Evolutionary conservation across 768 basidiomycete species (phyloP), one percentile per base, ranked within the genome.

Genomic region (Bullera alba): DNA sequence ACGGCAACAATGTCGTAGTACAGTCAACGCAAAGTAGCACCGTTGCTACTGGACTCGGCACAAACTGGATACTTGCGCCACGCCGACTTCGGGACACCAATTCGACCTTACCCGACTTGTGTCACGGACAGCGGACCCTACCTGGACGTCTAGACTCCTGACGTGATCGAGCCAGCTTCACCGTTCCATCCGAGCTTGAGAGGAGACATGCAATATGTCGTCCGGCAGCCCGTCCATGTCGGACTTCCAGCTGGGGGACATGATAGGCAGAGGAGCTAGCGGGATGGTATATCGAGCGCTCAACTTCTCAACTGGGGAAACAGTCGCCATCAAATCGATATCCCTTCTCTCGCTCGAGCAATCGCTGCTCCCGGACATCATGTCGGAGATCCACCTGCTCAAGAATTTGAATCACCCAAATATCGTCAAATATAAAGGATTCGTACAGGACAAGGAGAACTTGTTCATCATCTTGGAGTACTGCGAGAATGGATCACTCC

Each of bases 341-440:
- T 86, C 88, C 70, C 75, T 99, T 54, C 85, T 83, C 72, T 91
- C 88, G 71, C 92, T 99, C 52, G 87, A 92, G 2, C 87, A 89
- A 71, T 81, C 83, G 48, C 91, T 96, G 70, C 80, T 99, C 32
- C 85, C 86, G 17, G 92, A 97, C 75, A 96, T 99, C 68, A 97
- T 97, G 93, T 67, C 65, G 48, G 93, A 97, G 76, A 99, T 99
- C 61, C 88, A 96, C 73, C 76, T 97, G 53, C 80, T 99, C 58
- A 96, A 97, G 80, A 97, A 95, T 72, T 79, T 99, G 53, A 87
- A 93, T 61, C 90, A 97, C 70, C 78, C 84, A 35, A 97, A 97
- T 71, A 97, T 99, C 69, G 95, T 97, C 69, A 93, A 99, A 75
- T 99, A 99, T 77, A 92, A 93, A 66, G 95, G 95, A 12, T 97